phyloP scores from a whole-genome alignment of 1,284 basidiomycete genomes.

The Marasmius fiardii region DNA sequence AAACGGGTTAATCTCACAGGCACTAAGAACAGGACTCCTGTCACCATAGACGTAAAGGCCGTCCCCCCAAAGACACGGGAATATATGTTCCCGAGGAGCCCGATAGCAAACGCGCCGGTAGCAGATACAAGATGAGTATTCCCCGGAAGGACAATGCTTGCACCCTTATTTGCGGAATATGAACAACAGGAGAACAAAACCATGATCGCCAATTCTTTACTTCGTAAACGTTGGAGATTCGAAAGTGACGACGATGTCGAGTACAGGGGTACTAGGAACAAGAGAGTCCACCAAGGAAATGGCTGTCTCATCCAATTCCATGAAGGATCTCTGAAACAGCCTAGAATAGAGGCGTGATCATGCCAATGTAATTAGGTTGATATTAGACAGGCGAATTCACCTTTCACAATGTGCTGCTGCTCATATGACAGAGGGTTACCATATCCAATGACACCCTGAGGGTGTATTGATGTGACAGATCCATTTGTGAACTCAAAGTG shows the following conservation, averaged over 20 bases:
- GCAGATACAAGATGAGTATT: slow-evolving; percentile 64
- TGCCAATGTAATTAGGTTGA: not conserved
- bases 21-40: slow-evolving; percentile 81
- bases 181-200: slow-evolving; percentile 74
- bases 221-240: slow-evolving; percentile 71
- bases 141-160: slow-evolving; percentile 46
- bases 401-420: slow-evolving; percentile 48
- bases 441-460: slow-evolving; percentile 63
- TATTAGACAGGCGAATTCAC: slow-evolving; percentile 26
- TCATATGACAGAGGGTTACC: slow-evolving; percentile 40
- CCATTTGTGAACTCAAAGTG: slow-evolving; percentile 58
- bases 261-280: slow-evolving; percentile 79
- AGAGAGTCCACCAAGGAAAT: slow-evolving; percentile 74
- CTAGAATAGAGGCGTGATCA: slow-evolving; percentile 28
- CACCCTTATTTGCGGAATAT: slow-evolving; percentile 66
- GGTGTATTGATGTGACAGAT: slow-evolving; percentile 38
- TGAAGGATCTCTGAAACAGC: slow-evolving; percentile 66
- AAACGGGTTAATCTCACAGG: slow-evolving; percentile 44
- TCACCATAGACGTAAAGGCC: slow-evolving; percentile 89
- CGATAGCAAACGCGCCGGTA: slow-evolving; percentile 80
- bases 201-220: slow-evolving; percentile 75
- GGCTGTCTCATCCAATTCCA: slow-evolving; percentile 79
- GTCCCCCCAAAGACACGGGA: slow-evolving; percentile 75
- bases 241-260: slow-evolving; percentile 74
- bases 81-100: slow-evolving; percentile 78